These are phyloP conservation scores for Asterionellopsis glacialis DNA, from an alignment of 108 stramenopile genomes.

Conservation along the genomic window DNA sequence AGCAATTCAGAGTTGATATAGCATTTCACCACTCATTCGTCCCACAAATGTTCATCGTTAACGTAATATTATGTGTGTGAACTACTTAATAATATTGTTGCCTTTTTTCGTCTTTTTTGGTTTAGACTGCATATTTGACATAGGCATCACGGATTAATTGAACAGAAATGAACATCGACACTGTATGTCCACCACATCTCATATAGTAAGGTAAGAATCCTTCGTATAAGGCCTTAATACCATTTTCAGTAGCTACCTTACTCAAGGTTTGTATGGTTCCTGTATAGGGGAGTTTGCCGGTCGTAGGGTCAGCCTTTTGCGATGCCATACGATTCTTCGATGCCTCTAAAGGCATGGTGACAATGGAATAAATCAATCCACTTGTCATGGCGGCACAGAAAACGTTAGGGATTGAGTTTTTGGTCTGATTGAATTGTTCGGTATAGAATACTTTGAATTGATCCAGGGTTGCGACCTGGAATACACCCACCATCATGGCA, in stretches of 20 bases:
- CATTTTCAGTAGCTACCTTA: slow-evolving; percentile 64
- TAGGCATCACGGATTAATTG: slow-evolving; percentile 80
- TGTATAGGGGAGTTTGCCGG: slow-evolving; percentile 83
- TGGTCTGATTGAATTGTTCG: slow-evolving; percentile 49
- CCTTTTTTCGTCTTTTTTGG: no score
- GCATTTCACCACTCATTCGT: no score
- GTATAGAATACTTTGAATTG: slow-evolving; percentile 87
- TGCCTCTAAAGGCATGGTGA: slow-evolving; percentile 94
- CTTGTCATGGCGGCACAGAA: slow-evolving; percentile 91
- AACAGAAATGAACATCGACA: slow-evolving; percentile 89
- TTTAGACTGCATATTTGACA: neutral
- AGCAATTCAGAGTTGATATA: neutral
- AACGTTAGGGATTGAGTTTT: slow-evolving; percentile 81
- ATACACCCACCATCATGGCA: slow-evolving; percentile 90
- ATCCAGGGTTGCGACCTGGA: slow-evolving; percentile 92
- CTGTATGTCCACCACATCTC: slow-evolving; percentile 94
- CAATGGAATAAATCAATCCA: slow-evolving; percentile 87
- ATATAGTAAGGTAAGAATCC: slow-evolving; percentile 84
- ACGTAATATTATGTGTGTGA: no score
- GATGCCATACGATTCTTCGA: slow-evolving; percentile 93
- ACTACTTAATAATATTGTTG: no score
- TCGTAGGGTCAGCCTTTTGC: slow-evolving; percentile 68
- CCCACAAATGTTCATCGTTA: no score
- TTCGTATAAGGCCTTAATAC: slow-evolving; percentile 77
- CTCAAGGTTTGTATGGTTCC: slow-evolving; percentile 76